A percentile compares a stretch with the other conserved stretches of the same genome.
Conservation (phyloP, 768 basidiomycete genomes). For the Tulasnella calospora region DNA sequence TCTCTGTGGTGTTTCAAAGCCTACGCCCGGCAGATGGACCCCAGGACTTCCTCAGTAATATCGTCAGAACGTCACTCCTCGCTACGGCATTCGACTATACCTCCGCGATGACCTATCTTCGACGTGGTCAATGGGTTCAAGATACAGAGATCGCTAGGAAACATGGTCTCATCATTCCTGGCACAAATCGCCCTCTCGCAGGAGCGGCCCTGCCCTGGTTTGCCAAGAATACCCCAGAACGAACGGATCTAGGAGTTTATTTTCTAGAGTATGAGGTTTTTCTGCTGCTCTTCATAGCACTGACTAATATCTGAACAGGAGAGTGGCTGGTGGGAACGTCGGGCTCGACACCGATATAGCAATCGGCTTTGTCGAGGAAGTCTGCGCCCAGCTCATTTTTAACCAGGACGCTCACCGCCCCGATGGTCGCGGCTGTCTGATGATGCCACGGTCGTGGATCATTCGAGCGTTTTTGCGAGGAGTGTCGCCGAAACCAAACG, state of each 20-base stretch:
- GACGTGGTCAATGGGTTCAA: neutral
- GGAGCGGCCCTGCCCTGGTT: no score
- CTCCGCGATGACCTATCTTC: neutral
- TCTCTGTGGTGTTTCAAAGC: neutral
- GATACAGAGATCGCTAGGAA: neutral
- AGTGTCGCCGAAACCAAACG: neutral
- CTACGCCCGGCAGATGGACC: neutral
- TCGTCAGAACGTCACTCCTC: neutral
- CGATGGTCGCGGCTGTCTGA: neutral
- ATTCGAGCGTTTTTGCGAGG: neutral
- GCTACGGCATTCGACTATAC: neutral
- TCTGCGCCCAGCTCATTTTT: neutral
- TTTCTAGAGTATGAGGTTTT: no score
- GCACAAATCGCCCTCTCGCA: no score
- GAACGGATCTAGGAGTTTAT: no score
- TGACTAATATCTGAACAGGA: neutral
- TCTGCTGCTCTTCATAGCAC: no score
- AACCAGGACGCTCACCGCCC: neutral
- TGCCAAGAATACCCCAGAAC: no score
- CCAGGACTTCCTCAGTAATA: neutral
- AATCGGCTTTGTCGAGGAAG: constrained; percentile 6
- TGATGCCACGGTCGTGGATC: constrained; percentile 17
- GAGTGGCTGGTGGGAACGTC: neutral
- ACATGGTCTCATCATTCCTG: neutral
- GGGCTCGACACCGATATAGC: neutral